Evolutionary conservation across 2,329 filamentous ascomycete genomes (phyloP), one percentile per base, ranked within the genome.

Genomic region (Ceratocystis cacaofunesta): DNA sequence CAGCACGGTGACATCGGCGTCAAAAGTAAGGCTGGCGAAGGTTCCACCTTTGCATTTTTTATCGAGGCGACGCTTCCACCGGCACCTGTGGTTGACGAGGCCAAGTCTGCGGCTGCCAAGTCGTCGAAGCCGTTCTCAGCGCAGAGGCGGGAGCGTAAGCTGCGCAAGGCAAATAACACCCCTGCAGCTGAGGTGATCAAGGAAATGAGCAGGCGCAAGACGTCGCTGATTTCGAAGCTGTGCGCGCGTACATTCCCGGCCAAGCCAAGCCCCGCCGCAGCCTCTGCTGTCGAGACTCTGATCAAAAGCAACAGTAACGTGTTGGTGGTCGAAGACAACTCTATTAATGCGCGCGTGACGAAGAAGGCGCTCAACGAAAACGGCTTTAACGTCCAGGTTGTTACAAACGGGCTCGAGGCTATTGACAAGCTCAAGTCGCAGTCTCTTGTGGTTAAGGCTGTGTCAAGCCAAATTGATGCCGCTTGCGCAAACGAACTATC

Each of bases 1-100:
- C 88, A 92, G 72, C 88, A 88, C 22, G 89, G 89, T 3, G 85
- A 89, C 68, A 91, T 94, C 60, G 89, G 88, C 1, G 86, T 92
- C 5, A 78, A 82, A 1, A 87, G 85, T n/a, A 77, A 83, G 68
- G 78, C 82, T 1, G 87, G 86, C 1, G 80, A 83, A n/a, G 88
- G 88, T 1, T 88, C 85, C 68, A 89, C 84, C 0, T 91, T 91
- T 73, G 85, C 84, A 0, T 90, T 92, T 72, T 90, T 88, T 72
- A 82, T 90, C 66, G 83, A 86, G 69, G 81, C 85, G 0, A 76
- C 76, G 68, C 70, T 76, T 1, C 79, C 79, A 1, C 76, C 72
- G 19, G 73, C 74, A 6, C 72, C 70, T 2, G 73, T 78, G 3
- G 71, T 74, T 22, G 74, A 72, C 28, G 78, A 80, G 60, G 74